Conservation (phyloP, 495 filamentous ascomycete species). For the Penicillium egyptiacum region DNA sequence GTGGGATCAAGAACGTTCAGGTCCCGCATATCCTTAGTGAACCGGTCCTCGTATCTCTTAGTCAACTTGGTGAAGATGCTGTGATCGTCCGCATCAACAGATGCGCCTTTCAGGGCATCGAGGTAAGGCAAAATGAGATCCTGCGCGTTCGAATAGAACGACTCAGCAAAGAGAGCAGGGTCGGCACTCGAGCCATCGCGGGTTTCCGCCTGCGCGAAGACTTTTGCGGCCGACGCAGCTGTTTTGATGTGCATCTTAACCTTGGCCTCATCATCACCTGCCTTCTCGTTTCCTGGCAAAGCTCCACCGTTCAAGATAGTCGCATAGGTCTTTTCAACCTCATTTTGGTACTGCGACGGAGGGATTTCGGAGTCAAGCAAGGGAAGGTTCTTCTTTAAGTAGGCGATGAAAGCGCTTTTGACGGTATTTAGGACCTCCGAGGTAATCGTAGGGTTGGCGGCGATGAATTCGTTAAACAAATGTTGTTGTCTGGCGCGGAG, state of each 20-base stretch:
- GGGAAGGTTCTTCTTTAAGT: constrained; percentile 75
- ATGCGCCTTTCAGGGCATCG: constrained; percentile 71
- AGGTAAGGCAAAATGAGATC: constrained; percentile 85
- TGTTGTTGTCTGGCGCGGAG: constrained; percentile 76
- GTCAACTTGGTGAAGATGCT: constrained; percentile 79
- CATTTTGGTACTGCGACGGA: constrained; percentile 49
- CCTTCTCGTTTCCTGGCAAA: constrained; percentile 60
- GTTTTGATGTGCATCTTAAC: constrained; percentile 92
- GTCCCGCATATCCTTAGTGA: constrained; percentile 78
- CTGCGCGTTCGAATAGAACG: constrained; percentile 55
- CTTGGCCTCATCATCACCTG: constrained; percentile 78
- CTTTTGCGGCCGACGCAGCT: constrained; percentile 58
- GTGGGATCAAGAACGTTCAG: constrained; percentile 86
- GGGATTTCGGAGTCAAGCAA: constrained; percentile 48
- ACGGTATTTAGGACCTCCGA: constrained; percentile 55
- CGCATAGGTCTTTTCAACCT: constrained; percentile 62
- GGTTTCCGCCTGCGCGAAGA: constrained; percentile 47
- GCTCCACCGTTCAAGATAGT: constrained; percentile 52
- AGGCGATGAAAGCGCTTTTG: constrained; percentile 66
- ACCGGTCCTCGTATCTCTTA: constrained; percentile 75
- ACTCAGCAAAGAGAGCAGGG: constrained; percentile 44
- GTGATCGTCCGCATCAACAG: constrained; percentile 73
- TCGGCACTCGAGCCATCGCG: constrained; percentile 32
- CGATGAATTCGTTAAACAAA: constrained; percentile 59
- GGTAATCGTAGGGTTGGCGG: constrained; percentile 47